phyloP scores from a whole-genome alignment of 1,284 basidiomycete genomes.

The Puccinia horiana region DNA sequence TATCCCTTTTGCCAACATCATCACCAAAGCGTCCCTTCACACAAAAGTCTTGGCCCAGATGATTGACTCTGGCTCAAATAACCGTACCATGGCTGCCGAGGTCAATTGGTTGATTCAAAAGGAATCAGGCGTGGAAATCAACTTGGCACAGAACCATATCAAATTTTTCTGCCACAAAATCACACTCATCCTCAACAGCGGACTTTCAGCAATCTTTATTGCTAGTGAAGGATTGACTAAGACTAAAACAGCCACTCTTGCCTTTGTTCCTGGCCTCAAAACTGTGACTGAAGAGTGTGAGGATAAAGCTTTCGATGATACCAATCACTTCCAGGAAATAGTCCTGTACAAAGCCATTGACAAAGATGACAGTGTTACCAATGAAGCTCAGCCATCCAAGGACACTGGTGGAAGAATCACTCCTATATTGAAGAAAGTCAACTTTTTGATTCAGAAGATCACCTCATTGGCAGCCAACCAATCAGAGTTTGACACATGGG shows the following conservation, averaged over 20 bases:
- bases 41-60: background rate
- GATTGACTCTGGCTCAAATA: background rate
- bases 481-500: background rate
- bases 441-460: conserved; percentile 15
- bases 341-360: no score
- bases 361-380: no score
- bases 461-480: background rate
- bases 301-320: background rate
- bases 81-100: background rate
- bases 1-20: conserved; percentile 7
- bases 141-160: background rate
- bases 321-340: background rate
- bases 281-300: background rate
- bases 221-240: background rate
- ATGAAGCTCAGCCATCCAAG: no score
- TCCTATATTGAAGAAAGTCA: background rate
- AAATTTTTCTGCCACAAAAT: background rate
- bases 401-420: no score
- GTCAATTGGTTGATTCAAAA: background rate
- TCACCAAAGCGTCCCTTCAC: conserved; percentile 5
- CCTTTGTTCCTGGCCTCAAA: background rate
- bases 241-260: background rate
- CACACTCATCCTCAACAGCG: background rate
- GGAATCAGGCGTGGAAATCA: background rate
- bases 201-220: background rate